phyloP scores from a whole-genome alignment of 352 stramenopile genomes.

The Phytopythium boreale region DNA sequence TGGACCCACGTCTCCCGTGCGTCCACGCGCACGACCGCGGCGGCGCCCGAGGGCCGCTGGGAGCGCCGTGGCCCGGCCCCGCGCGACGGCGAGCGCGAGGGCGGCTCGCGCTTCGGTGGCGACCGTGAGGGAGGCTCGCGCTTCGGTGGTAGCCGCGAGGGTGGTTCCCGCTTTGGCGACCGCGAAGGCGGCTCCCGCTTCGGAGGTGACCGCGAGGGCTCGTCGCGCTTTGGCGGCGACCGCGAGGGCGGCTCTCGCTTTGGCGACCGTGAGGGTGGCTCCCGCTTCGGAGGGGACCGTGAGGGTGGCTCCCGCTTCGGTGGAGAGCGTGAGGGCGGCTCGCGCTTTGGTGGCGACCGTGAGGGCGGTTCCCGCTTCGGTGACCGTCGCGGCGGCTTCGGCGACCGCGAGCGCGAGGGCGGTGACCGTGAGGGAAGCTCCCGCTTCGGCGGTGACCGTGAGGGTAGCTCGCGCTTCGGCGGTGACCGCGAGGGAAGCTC shows the following conservation, averaged over 20 bases:
- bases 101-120: constrained; percentile 22
- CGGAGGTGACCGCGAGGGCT: constrained; percentile 26
- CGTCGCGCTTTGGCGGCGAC: constrained; percentile 31
- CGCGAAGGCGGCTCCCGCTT: constrained; percentile 15
- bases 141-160: constrained; percentile 29
- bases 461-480: constrained; percentile 16
- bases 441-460: constrained; percentile 25
- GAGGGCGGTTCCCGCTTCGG: constrained; percentile 28
- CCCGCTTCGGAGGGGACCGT: constrained; percentile 6
- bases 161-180: constrained; percentile 22
- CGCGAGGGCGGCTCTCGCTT: constrained; percentile 23
- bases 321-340: constrained; percentile 28
- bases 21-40: constrained; percentile 15
- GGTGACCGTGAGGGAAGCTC: not conserved
- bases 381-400: constrained; percentile 12
- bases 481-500: constrained; percentile 25
- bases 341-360: constrained; percentile 24
- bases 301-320: constrained; percentile 18
- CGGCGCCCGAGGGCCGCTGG: constrained; percentile 54
- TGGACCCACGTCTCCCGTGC: constrained; percentile 62
- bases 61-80: constrained; percentile 46
- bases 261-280: constrained; percentile 8
- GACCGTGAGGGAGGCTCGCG: constrained; percentile 27
- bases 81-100: constrained; percentile 29
- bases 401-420: constrained; percentile 9